Evolutionary conservation across 306 rosid genomes (phyloP), one percentile per base, ranked within the genome.

Genomic region (Rubus idaeus): DNA sequence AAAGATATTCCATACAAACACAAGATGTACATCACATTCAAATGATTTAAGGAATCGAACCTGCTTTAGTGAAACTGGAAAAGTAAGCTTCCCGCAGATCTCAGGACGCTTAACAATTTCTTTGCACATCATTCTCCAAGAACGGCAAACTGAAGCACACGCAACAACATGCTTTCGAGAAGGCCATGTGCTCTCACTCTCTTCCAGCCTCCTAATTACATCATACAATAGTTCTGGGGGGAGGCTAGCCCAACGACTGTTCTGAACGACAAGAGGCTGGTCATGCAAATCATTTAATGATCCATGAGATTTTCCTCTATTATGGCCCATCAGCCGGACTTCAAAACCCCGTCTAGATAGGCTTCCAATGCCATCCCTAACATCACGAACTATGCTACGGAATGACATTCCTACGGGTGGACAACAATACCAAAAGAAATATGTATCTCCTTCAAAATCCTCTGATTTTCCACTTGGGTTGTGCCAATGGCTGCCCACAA

Each of bases 41-140:
- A 30, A 67, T 8, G 66, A n/a, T 23, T 61, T 55, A 81, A 79
- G 70, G 71, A 63, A 77, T 55, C 14, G 30, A 8, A 92, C 97
- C 97, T 90, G 97, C 86, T 92, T 92, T 76, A 92, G 84, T 57
- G 97, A 90, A 81, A 92, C 90, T 2, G 97, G 97, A 73, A 92
- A 92, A 49, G 97, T 93, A 72, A 93, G 91, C 78, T 93, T 93
- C 64, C 97, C 97, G 0, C 90, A 90, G 12, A 90, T 74, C 86
- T 93, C 97, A 0, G 91, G 97, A 83, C 79, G 79, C 85, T 78
- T 89, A 9, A 93, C 97, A 0, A 93, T 90, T 52, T 90, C 97
- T 77, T 88, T 93, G 89, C 97, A 93, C 96, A 93, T 90, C 11
- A 79, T 81, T 80, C 97, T 93, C 97, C 97, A 93, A 42, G 96